Conservation (phyloP, 176 grass and related monocot species). For the Rhynchospora breviuscula region DNA sequence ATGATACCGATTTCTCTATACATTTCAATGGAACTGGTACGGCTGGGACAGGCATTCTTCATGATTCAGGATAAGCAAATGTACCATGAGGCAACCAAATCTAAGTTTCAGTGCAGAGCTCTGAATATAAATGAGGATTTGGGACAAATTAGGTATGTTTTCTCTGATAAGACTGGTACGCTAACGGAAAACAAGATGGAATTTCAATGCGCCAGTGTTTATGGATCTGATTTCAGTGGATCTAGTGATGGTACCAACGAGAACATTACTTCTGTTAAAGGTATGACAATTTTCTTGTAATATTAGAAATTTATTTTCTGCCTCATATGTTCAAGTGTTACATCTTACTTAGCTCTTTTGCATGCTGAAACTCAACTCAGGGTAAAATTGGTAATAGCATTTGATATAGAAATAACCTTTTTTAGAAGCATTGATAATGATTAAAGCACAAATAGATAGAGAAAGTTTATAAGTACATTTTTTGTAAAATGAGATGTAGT, state of each 20-base stretch:
- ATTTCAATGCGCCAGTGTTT: conserved; percentile 71
- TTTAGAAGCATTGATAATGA: too few species aligned
- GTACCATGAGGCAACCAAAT: conserved; percentile 46
- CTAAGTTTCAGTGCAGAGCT: conserved; percentile 82
- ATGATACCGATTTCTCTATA: conserved; percentile 80
- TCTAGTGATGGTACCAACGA: background rate
- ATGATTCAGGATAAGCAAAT: conserved; percentile 76
- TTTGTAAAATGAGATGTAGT: background rate
- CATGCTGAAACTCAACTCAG: background rate
- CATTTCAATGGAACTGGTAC: conserved; percentile 93
- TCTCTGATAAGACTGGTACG: conserved; percentile 96
- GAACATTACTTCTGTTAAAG: background rate
- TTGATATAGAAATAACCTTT: too few species aligned
- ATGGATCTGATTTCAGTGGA: conserved; percentile 55
- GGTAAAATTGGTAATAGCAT: background rate
- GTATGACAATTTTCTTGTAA: background rate
- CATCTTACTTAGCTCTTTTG: background rate
- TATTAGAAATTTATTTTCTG: background rate
- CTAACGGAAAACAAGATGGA: conserved; percentile 93
- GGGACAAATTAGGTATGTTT: conserved; percentile 94
- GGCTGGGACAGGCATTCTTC: conserved; percentile 84
- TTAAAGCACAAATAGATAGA: background rate
- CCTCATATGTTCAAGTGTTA: background rate
- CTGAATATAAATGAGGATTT: conserved; percentile 99
- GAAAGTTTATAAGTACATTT: background rate